Evolutionary conservation across 2,329 filamentous ascomycete species (phyloP).

Genomic region (Mycosphaerella sp.): DNA sequence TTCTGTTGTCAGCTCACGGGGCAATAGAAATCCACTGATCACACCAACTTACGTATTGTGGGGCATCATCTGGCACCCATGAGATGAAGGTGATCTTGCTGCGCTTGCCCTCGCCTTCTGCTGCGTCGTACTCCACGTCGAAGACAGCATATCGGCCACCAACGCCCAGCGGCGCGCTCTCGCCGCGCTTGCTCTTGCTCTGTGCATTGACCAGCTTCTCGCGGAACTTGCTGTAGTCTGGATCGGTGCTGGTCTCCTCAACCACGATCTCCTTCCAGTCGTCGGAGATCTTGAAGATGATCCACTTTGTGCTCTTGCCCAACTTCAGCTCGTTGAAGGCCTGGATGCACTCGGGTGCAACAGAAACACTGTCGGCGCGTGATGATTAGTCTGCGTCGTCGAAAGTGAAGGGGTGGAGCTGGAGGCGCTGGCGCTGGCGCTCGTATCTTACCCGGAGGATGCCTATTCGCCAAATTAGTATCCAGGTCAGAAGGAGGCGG

Average conservation of each 20-base stretch:
- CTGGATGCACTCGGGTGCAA: constrained; percentile 62
- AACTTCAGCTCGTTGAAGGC: constrained; percentile 78
- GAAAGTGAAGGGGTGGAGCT: neutral
- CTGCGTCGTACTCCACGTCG: constrained; percentile 72
- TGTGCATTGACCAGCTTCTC: constrained; percentile 68
- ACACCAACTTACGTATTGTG: constrained; percentile 58
- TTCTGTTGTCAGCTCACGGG: neutral
- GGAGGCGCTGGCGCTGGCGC: neutral
- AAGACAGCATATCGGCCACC: constrained; percentile 79
- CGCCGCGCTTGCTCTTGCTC: constrained; percentile 60
- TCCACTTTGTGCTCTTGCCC: constrained; percentile 69
- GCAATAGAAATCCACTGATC: neutral
- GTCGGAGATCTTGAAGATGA: constrained; percentile 82
- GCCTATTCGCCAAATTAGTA: constrained; percentile 15
- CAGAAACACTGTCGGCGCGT: constrained; percentile 54
- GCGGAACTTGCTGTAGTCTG: constrained; percentile 67
- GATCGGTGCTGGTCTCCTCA: constrained; percentile 61
- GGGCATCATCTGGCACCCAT: constrained; percentile 76
- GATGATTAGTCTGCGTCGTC: constrained; percentile 4
- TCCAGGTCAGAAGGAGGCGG: neutral
- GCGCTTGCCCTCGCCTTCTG: constrained; percentile 63
- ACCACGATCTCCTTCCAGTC: constrained; percentile 76
- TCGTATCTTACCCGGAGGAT: constrained; percentile 20
- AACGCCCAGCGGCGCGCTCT: constrained; percentile 37
- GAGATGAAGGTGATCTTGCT: constrained; percentile 74